Evolutionary conservation across 192 early-diverging fungal genomes (phyloP).

Genomic region (Diversispora epigaea): DNA sequence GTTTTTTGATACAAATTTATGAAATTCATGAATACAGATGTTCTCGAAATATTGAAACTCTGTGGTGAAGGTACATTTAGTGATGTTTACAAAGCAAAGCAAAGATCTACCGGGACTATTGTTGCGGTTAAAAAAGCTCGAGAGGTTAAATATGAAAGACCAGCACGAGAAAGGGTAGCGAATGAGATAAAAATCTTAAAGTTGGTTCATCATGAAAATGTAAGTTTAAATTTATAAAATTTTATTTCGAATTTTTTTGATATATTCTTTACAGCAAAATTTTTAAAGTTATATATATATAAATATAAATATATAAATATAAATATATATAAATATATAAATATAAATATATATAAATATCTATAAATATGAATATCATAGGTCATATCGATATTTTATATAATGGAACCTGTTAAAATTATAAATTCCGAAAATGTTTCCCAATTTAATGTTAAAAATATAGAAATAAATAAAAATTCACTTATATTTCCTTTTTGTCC

Average conservation of each 20-base stretch:
- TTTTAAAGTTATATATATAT: background rate
- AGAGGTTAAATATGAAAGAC: conserved; percentile 16
- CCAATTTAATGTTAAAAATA: background rate
- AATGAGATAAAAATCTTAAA: conserved; percentile 4
- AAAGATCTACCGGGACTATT: background rate
- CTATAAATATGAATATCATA: background rate
- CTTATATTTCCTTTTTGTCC: conserved; percentile 28
- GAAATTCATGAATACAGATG: background rate
- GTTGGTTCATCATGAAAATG: conserved; percentile 27
- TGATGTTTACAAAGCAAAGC: conserved; percentile 22
- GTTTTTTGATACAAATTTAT: no score
- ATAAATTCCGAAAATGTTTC: background rate
- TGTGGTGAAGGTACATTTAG: conserved; percentile 21
- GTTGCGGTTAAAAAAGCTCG: conserved; percentile 20
- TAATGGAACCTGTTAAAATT: background rate
- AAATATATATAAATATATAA: background rate
- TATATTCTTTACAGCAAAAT: no score
- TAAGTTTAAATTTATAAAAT: background rate
- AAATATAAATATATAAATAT: background rate
- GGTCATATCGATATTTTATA: conserved; percentile 16
- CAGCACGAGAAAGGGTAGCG: background rate
- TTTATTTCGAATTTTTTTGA: no score
- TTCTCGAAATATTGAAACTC: background rate
- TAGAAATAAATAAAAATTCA: conserved; percentile 6
- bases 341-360: background rate